phyloP scores from a whole-genome alignment of 2,329 filamentous ascomycete species.

The Apiospora hydei region DNA sequence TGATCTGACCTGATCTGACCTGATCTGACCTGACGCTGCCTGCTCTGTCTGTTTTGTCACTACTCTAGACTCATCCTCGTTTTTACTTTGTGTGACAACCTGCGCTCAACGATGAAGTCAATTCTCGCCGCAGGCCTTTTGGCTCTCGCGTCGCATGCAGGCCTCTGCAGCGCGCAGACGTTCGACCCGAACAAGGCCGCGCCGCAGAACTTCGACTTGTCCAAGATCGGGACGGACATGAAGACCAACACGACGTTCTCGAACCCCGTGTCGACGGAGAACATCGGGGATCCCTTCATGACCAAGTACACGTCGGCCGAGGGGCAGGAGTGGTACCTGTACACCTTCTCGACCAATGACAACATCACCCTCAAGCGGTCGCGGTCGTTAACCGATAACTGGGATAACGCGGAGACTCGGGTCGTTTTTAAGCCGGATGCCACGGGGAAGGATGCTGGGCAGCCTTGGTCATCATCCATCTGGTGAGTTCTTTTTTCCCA shows the following conservation, averaged over 20 bases:
- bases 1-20: no score
- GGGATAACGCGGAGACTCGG: conserved; percentile 47
- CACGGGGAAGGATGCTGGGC: conserved; percentile 33
- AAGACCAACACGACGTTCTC: conserved; percentile 47
- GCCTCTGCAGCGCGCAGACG: conserved; percentile 35
- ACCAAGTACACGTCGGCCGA: conserved; percentile 42
- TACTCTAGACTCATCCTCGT: not conserved
- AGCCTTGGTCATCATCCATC: conserved; percentile 45
- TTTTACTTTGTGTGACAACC: not conserved
- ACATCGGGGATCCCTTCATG: conserved; percentile 50
- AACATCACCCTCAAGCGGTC: conserved; percentile 50
- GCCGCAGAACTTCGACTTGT: conserved; percentile 41
- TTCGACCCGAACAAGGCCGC: conserved; percentile 43
- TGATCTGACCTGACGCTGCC: no score
- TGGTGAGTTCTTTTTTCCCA: conserved; percentile 31
- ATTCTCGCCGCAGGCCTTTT: not conserved
- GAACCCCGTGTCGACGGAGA: conserved; percentile 48
- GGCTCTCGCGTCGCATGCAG: conserved; percentile 28
- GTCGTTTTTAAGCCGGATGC: conserved; percentile 45
- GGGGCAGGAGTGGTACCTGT: conserved; percentile 48
- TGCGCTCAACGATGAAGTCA: conserved; percentile 3
- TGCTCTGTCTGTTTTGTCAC: not conserved
- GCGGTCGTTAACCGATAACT: conserved; percentile 47
- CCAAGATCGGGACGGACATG: conserved; percentile 44
- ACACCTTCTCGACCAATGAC: conserved; percentile 48